Evolutionary conservation across 805 yeast species (phyloP).

Genomic region (Cyberlindnera japonica): DNA sequence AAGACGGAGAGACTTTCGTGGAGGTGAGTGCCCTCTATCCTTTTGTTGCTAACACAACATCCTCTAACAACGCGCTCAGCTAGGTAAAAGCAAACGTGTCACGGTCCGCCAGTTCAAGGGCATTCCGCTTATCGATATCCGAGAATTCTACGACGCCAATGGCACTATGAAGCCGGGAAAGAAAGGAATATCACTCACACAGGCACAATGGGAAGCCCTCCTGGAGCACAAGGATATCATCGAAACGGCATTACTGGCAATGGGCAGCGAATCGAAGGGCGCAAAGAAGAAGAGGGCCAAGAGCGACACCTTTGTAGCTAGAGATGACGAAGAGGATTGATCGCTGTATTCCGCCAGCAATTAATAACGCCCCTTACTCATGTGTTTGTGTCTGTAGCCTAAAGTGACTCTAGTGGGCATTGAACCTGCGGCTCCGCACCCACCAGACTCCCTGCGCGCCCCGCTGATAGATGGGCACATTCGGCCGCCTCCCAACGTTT

Average conservation of each 20-base stretch:
- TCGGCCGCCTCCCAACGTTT: too few relatives aligned
- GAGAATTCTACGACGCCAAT: conserved; percentile 71
- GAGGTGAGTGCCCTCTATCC: conserved; percentile 10
- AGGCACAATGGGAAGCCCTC: conserved; percentile 50
- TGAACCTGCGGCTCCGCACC: too few relatives aligned
- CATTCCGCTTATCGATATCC: conserved; percentile 66
- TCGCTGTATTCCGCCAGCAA: too few relatives aligned
- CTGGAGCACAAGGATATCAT: conserved; percentile 45
- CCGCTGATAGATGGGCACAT: too few relatives aligned
- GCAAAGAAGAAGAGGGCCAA: conserved; percentile 23
- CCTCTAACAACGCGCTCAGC: conserved; percentile 25
- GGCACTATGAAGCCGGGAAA: conserved; percentile 76
- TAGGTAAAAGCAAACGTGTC: conserved; percentile 62
- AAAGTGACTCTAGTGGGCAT: too few relatives aligned
- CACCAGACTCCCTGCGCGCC: too few relatives aligned
- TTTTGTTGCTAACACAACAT: neutral
- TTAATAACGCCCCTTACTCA: too few relatives aligned
- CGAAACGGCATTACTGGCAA: conserved; percentile 43
- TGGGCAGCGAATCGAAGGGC: conserved; percentile 29
- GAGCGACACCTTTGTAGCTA: conserved; percentile 1
- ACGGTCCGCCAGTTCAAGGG: conserved; percentile 72
- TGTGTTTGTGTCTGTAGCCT: too few relatives aligned
- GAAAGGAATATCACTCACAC: conserved; percentile 64
- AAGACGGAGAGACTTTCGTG: conserved; percentile 11
- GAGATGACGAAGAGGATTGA: conserved; percentile 1